Base-by-base conservation (phyloP, 2,329 filamentous ascomycete species). In the Scortechinia acanthostroma region DNA sequence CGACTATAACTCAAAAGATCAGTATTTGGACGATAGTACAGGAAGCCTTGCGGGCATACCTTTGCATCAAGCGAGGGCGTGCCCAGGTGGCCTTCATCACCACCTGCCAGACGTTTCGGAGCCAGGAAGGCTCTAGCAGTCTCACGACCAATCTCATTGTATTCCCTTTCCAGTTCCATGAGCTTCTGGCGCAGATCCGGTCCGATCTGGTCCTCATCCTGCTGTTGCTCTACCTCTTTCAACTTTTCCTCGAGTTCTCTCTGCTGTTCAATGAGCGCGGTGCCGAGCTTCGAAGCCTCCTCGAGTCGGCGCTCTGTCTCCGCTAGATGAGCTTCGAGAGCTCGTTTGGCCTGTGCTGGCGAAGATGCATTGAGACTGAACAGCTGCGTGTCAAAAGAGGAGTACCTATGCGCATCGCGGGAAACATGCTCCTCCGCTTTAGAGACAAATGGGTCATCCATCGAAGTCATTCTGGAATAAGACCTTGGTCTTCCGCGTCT, bases 221-320 rank as follows among this genome's bases (percentile, higher is more conserved):
- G 75, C 48, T 88, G 72, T 57, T 83, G 80, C 55, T 95, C 88
- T 2, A 98, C 83, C 57, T 97, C 90, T 54, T 83, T 82, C 47
- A 98, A 66, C 52, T 86, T 83, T 40, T 94, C 86, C 37, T 81
- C 78, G 47, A 98, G 74, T 50, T 94, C 83, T 59, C 85, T 85
- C 53, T 89, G 85, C 68, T 97, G 93, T 51, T 91, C 80, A 20
- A 97, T 80, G 21, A 98, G 76, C 6, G 89, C 84, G 20, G 86
- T 93, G 50, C 93, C 93, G 33, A 98, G 69, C 58, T 87, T 90
- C 21, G 89, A 93, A 4, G 91, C 88, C 60, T 97, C 91, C 57
- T 94, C 87, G 50, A 98, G 83, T 47, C 91, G 81, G 48, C 90
- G 84, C 56, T 95, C 89, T 1, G 91, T 96, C 63, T 98, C 93